Percentiles rank a stretch among this genome's conserved stretches.
Evolutionary conservation across 2,329 filamentous ascomycete species (phyloP).

Genomic region (Claviceps capensis): DNA sequence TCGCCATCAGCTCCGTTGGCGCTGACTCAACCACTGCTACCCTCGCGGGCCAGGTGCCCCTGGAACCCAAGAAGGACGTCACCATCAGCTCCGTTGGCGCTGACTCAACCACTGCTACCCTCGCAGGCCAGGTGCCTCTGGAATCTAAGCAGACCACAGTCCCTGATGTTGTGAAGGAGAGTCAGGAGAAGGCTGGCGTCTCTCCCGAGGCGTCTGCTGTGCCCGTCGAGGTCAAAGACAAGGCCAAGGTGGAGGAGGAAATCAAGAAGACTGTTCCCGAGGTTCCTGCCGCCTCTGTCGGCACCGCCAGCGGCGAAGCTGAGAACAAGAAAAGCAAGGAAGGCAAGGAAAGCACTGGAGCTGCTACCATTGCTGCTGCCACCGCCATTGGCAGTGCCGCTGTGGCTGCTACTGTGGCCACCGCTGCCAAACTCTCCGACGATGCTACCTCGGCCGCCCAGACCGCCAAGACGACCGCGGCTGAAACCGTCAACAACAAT

Average conservation of each 20-base stretch:
- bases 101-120: conserved; percentile 50
- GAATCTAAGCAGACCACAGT: conserved; percentile 27
- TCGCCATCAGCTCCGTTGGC: conserved; percentile 15
- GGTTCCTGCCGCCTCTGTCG: conserved; percentile 43
- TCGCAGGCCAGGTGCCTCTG: conserved; percentile 56
- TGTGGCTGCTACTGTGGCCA: conserved; percentile 19
- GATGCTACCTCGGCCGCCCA: conserved; percentile 17
- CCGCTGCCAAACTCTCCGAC: conserved; percentile 24
- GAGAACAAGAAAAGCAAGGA: conserved; percentile 33
- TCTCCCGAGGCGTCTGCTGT: conserved; percentile 56
- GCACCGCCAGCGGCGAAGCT: conserved; percentile 36
- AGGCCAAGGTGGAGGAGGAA: conserved; percentile 58
- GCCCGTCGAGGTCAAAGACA: conserved; percentile 53
- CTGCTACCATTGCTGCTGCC: conserved; percentile 22
- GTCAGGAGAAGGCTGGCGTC: conserved; percentile 51
- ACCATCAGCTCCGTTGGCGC: conserved; percentile 21
- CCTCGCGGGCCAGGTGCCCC: conserved; percentile 54
- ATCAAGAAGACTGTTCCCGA: conserved; percentile 53
- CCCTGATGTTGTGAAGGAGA: conserved; percentile 48
- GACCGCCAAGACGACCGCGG: conserved; percentile 21
- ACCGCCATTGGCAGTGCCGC: conserved; percentile 22
- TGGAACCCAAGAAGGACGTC: conserved; percentile 31
- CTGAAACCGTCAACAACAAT: conserved; percentile 29
- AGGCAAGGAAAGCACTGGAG: conserved; percentile 17
- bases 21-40: conserved; percentile 51